Base-by-base conservation (phyloP, 108 stramenopile genomes). In the Fragilaria radians region DNA sequence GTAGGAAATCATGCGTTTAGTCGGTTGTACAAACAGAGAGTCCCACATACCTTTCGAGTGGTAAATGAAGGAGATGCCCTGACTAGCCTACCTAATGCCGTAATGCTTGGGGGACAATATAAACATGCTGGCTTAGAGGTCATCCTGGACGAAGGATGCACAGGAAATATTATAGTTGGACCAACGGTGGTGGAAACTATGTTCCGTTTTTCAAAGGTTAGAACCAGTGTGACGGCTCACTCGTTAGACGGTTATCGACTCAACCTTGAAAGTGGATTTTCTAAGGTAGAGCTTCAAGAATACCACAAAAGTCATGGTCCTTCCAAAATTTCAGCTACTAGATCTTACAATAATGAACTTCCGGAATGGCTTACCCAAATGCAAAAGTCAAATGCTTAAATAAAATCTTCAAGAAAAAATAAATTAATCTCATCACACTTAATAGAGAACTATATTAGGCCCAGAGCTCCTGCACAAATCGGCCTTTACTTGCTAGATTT, bases 381-480 rank as follows among this genome's bases (percentile, higher is more conserved):
- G 36, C 7, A 42, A 42, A 7, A 14, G 14, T 14, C n/a, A n/a
- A n/a, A n/a, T n/a, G n/a, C n/a, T n/a, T n/a, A n/a, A n/a, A n/a
- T n/a, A n/a, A n/a, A n/a, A n/a, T n/a, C n/a, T n/a, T n/a, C n/a
- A n/a, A n/a, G n/a, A n/a, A n/a, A n/a, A n/a, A n/a, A n/a, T n/a
- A n/a, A n/a, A n/a, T n/a, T n/a, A n/a, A n/a, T n/a, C n/a, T n/a
- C 36, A 42, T 42, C 7, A 42, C 36, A 42, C 14, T 42, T 42
- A 11, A 42, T 7, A 42, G 11, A 42, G 36, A 7, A 11, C 36
- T 14, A 42, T 7, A 54, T 1, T 61, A 82, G 11, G 84, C 80
- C 90, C 90, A 91, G 33, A 91, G 72, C 63, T 91, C 90, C 61
- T 91, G 90, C 0, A 91, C 82, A 52, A 81, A 91, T 46, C 90